Evolutionary conservation across 352 stramenopile species (phyloP).

Genomic region (Blastocystis sp.): DNA sequence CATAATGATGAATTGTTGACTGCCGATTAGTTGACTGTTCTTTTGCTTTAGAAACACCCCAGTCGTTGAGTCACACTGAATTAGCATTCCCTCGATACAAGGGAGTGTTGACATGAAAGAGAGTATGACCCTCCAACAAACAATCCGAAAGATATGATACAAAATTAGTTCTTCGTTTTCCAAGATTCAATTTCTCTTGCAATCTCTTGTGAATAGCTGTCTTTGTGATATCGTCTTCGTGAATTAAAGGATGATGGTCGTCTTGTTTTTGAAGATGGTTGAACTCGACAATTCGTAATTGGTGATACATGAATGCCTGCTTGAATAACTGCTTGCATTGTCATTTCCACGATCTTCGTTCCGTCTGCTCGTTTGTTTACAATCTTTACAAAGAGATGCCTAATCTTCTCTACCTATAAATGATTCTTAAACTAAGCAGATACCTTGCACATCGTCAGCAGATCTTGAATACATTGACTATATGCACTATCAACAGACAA

Average conservation of each 20-base stretch:
- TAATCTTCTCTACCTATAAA: background rate
- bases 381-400: slow-evolving; percentile 12
- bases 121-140: background rate
- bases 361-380: slow-evolving; percentile 14
- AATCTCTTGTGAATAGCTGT: slow-evolving; percentile 33
- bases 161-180: background rate
- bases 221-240: slow-evolving; percentile 32
- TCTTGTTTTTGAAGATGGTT: slow-evolving; percentile 44
- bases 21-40: background rate
- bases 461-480: background rate
- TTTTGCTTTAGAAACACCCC: slow-evolving; percentile 37
- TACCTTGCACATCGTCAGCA: background rate
- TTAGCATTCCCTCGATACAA: background rate
- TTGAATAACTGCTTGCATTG: background rate
- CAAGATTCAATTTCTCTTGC: slow-evolving; percentile 20
- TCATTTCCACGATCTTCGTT: background rate
- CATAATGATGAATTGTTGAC: slow-evolving; percentile 32
- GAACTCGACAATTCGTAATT: background rate
- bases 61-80: slow-evolving; percentile 27
- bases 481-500: background rate
- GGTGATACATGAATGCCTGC: slow-evolving; percentile 15
- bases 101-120: slow-evolving; percentile 44
- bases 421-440: background rate
- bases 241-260: background rate
- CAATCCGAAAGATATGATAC: background rate